phyloP scores from a whole-genome alignment of 2,329 filamentous ascomycete genomes.

The Catunica adiposa region DNA sequence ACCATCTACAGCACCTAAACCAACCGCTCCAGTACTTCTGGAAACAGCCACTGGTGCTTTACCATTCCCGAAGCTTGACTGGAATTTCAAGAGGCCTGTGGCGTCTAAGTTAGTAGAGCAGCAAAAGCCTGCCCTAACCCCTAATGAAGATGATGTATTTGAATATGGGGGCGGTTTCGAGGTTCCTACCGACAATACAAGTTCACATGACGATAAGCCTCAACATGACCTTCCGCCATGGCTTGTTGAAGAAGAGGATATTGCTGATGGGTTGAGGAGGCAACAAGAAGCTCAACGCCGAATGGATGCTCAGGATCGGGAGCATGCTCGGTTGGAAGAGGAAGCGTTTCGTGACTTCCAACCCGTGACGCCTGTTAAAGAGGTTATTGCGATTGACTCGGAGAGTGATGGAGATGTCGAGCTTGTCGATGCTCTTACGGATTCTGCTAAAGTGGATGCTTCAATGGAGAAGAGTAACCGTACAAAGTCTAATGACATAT shows the following conservation, averaged over 20 bases:
- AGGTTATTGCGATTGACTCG: conserved; percentile 43
- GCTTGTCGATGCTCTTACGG: conserved; percentile 28
- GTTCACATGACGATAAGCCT: conserved; percentile 21
- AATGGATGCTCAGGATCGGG: conserved; percentile 47
- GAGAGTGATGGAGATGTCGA: conserved; percentile 38
- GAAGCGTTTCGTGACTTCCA: conserved; percentile 9
- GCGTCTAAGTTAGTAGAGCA: no score
- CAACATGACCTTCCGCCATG: conserved; percentile 55
- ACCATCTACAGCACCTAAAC: not conserved
- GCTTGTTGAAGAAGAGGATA: conserved; percentile 49
- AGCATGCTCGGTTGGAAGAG: conserved; percentile 39
- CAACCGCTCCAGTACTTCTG: not conserved
- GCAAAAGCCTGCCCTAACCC: not conserved
- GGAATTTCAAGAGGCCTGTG: conserved; percentile 19
- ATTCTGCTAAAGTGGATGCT: not conserved
- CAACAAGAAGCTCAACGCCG: conserved; percentile 39
- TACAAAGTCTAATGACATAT: not conserved
- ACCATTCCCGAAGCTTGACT: conserved; percentile 76
- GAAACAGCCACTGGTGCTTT: conserved; percentile 53
- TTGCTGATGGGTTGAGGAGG: conserved; percentile 45
- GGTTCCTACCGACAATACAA: not conserved
- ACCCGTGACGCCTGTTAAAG: conserved; percentile 17
- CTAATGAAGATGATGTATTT: not conserved
- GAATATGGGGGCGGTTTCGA: conserved; percentile 10
- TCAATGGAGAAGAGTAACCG: not conserved